These are phyloP conservation scores for Telopea speciosissima DNA, from an alignment of 177 flowering plant genomes.

Conservation along the genomic window DNA sequence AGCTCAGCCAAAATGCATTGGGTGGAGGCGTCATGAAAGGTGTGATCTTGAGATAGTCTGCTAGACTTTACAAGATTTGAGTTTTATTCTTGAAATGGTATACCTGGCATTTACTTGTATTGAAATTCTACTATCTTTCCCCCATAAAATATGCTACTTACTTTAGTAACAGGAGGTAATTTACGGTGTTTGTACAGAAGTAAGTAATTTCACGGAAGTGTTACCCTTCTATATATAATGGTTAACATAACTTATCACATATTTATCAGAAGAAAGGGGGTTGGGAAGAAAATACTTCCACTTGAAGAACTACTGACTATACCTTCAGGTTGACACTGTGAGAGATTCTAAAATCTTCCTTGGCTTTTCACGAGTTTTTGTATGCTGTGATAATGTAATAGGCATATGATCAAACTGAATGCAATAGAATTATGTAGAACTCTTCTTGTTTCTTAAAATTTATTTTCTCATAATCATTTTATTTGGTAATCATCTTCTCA, in stretches of 20 bases:
- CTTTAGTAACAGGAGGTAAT: neutral
- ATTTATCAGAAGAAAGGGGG: neutral
- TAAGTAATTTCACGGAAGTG: neutral
- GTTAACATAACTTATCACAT: neutral
- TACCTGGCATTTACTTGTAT: neutral
- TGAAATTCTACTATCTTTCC: neutral
- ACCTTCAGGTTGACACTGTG: neutral
- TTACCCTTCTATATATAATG: no score
- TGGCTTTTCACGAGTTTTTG: neutral
- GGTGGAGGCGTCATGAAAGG: neutral
- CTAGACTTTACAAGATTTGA: neutral
- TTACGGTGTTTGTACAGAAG: neutral
- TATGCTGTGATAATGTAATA: neutral
- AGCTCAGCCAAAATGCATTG: neutral
- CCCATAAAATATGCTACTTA: neutral
- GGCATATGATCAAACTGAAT: no score
- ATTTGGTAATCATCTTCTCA: no score
- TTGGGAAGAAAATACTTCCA: neutral
- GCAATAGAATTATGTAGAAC: no score
- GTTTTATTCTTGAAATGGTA: neutral
- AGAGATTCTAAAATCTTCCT: neutral
- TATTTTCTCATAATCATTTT: no score
- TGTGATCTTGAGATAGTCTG: neutral
- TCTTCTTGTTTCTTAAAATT: no score
- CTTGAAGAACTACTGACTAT: neutral